Evolutionary conservation across 2,329 filamentous ascomycete species (phyloP), one percentile per base, ranked within the genome.

Genomic region (Rachicladosporium sp.): DNA sequence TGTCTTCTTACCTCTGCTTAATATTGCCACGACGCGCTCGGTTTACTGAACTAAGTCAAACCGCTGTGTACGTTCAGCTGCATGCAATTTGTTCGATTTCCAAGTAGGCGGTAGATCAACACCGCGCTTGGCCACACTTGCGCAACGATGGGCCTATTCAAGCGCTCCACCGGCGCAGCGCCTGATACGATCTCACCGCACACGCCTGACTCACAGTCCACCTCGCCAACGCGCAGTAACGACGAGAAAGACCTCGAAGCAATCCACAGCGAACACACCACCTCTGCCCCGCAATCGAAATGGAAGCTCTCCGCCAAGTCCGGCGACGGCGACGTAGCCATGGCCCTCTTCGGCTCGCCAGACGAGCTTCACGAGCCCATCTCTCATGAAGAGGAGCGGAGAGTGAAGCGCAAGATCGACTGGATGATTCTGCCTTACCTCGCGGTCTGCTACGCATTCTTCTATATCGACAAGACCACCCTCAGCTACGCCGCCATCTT

Each of bases 401-500:
- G 58, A 43, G 43, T 74, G 6, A 57, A 73, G 10, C 60, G 70
- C 47, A 77, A 75, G 53, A 72, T 77, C 40, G 73, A 78, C 46
- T 59, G 68, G 4, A 71, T 74, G 65, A 74, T 77, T 44, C 44
- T 77, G n/a, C 73, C 73, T 2, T 70, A 54, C 38, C 50, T 59
- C 5, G 51, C 50, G 10, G 56, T 59, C 32, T 58, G 55, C 47
- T 58, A 60, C 42, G 51, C 50, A n/a, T 59, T 60, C 46, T 59
- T 58, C 47, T 58, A 58, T 46, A 51, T 59, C 35, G 57, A 60
- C 49, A 59, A 76, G 61, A 76, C 73, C 0, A 76, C 70, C 0
- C 57, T 76, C 23, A 74, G 69, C 1, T 80, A 79, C 46, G 76
- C 78, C 0, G 76, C 77, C 12, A 74, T 81, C 36, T 79, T 80